Conservation (phyloP, 495 filamentous ascomycete genomes). For the Aspergillus indologenus region DNA sequence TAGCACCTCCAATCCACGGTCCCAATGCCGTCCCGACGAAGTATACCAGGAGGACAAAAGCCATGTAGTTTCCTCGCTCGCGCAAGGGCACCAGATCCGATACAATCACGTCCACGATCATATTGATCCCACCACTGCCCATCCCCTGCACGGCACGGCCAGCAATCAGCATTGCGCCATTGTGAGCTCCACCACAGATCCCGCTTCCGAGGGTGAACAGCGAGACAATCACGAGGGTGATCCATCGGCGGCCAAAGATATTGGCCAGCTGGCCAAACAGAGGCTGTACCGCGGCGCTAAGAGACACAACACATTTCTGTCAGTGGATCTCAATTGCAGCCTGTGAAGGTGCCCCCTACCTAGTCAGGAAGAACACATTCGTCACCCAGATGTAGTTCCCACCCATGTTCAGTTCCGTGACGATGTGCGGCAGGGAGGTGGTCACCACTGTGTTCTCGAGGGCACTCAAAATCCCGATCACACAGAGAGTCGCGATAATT, state of each 20-base stretch:
- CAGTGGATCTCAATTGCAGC: background rate
- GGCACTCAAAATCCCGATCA: background rate
- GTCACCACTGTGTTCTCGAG: background rate
- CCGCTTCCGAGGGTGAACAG: slow-evolving; percentile 44
- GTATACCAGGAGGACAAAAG: slow-evolving; percentile 45
- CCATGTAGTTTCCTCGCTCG: slow-evolving; percentile 55
- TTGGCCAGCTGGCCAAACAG: slow-evolving; percentile 1
- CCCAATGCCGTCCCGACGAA: slow-evolving; percentile 72
- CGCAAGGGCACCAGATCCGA: slow-evolving; percentile 61
- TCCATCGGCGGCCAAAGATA: background rate
- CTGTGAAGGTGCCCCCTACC: background rate
- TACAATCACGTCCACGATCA: slow-evolving; percentile 74
- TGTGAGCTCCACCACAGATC: slow-evolving; percentile 60
- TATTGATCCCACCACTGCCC: slow-evolving; percentile 73
- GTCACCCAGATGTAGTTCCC: slow-evolving; percentile 1
- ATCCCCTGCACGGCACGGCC: slow-evolving; percentile 75
- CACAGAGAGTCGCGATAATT: background rate
- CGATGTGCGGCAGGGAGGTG: background rate
- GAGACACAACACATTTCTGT: background rate
- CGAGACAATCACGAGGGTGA: background rate
- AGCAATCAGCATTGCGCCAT: slow-evolving; percentile 67
- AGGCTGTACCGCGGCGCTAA: background rate
- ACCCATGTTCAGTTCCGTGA: background rate
- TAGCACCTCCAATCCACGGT: slow-evolving; percentile 70
- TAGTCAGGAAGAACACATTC: background rate